A percentile compares a stretch with the other conserved stretches of the same genome.
phyloP scores from a whole-genome alignment of 139 green algal genomes.

The Asterochloris sp. region DNA sequence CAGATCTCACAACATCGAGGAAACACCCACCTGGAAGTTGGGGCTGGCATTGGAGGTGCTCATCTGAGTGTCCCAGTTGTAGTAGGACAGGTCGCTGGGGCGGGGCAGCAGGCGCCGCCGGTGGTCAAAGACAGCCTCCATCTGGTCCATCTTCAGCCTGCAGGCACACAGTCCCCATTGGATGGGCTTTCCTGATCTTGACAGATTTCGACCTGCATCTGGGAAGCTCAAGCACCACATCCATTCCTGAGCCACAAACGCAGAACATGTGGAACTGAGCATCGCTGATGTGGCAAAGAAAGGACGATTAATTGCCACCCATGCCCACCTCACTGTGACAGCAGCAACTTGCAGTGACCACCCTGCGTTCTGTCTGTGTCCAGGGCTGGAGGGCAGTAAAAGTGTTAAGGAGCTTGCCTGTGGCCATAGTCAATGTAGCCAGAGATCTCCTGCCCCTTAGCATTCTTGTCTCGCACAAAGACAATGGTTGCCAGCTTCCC shows the following conservation, averaged over 20 bases:
- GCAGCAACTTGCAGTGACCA: too few species aligned
- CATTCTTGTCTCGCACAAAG: slow-evolving; percentile 83
- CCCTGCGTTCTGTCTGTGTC: too few species aligned
- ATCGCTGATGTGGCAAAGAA: not conserved
- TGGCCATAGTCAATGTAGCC: slow-evolving; percentile 90
- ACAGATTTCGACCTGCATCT: too few species aligned
- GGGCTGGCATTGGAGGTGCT: slow-evolving; percentile 71
- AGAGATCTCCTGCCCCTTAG: slow-evolving; percentile 73
- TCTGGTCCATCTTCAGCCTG: slow-evolving; percentile 48
- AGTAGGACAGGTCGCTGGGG: slow-evolving; percentile 77
- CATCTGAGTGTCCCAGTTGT: slow-evolving; percentile 92
- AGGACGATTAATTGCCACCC: not conserved
- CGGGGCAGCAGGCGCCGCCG: slow-evolving; percentile 74
- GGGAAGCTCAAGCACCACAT: too few species aligned
- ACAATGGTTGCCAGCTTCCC: slow-evolving; percentile 89
- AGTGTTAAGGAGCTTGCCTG: slow-evolving; percentile 20
- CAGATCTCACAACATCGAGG: not conserved
- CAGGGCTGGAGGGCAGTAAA: too few species aligned
- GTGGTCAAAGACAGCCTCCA: slow-evolving; percentile 76
- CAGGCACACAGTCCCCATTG: not conserved
- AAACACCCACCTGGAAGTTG: slow-evolving; percentile 71
- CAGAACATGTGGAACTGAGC: not conserved
- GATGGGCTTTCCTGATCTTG: too few species aligned
- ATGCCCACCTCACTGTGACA: too few species aligned
- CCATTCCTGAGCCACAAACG: not conserved